Evolutionary conservation across 805 yeast species (phyloP), one percentile per base, ranked within the genome.

Genomic region (Ogataea pini): DNA sequence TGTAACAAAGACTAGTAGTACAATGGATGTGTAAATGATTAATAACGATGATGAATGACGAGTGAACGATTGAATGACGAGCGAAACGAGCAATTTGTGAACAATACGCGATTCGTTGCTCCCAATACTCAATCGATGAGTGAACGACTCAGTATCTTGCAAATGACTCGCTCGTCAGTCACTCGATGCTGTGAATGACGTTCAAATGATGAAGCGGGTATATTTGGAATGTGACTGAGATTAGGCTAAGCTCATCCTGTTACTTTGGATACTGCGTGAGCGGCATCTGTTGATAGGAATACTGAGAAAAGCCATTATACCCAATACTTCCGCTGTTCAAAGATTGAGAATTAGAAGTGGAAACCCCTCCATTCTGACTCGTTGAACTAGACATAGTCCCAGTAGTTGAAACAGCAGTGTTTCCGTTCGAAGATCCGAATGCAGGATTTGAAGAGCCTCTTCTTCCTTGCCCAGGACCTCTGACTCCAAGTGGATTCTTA

Each of bases 401-500:
- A 27, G 28, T 42, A 28, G 42, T 17, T 25, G 38, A 22, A 44
- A 29, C 33, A 18, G 33, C 42, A 20, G 47, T 43, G 43, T 44
- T 49, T 16, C 47, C 49, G 36, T 37, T 49, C 9, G 49, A 44
- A n/a, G 59, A 37, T 25, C 48, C 39, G 45, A 40, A 54, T 17
- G 49, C 49, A 7, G 59, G 52, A 44, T 52, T 56, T 5, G 51
- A 42, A 10, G 61, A 57, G 19, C 58, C 58, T 50, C 69, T 54
- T 53, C 69, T 57, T 36, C 58, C 61, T 48, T 63, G 69, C 27
- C 64, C 63, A 13, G 69, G 68, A 3, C 97, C 96, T 58, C 99
- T 81, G 3, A 94, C 99, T 34, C 99, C 99, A 57, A 94, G 77
- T 17, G 99, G 99, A 66, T 94, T 94, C 70, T 94, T 94, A 37